These are phyloP conservation scores for Malassezia globosa DNA, from an alignment of 1,284 basidiomycete genomes.

Conservation along the genomic window DNA sequence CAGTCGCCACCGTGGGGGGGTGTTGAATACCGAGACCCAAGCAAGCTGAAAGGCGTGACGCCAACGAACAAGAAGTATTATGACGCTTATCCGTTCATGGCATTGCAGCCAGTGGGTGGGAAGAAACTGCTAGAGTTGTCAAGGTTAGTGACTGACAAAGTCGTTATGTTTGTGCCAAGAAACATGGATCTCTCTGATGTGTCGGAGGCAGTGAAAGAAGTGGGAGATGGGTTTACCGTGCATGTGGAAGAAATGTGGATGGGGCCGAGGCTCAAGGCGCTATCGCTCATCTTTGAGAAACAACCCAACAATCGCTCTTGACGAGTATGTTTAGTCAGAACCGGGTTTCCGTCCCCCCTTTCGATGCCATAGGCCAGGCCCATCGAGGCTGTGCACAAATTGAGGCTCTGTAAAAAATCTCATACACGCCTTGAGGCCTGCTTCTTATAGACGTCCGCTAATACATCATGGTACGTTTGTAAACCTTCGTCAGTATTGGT, in stretches of 20 bases:
- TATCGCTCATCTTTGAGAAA: conserved; percentile 5
- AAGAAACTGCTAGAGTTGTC: conserved; percentile 58
- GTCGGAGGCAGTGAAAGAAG: conserved; percentile 39
- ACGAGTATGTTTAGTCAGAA: too few relatives aligned
- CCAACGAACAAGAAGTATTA: conserved; percentile 1
- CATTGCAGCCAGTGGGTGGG: conserved; percentile 67
- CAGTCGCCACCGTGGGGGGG: conserved; percentile 43
- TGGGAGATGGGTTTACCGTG: neutral
- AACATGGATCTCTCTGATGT: conserved; percentile 69
- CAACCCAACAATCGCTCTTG: neutral
- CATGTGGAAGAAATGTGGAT: conserved; percentile 17
- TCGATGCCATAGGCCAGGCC: too few relatives aligned
- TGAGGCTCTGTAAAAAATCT: too few relatives aligned
- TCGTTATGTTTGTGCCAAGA: conserved; percentile 75
- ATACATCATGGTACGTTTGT: too few relatives aligned
- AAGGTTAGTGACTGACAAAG: conserved; percentile 19
- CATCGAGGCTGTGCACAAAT: too few relatives aligned
- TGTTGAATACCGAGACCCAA: conserved; percentile 23
- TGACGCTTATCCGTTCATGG: conserved; percentile 27
- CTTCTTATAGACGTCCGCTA: too few relatives aligned
- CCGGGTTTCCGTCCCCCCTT: too few relatives aligned
- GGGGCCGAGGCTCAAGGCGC: conserved; percentile 10
- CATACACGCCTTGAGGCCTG: too few relatives aligned
- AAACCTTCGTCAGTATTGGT: too few relatives aligned
- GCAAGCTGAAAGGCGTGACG: neutral